Percentiles rank a stretch among this genome's conserved stretches.
Conservation (phyloP, 192 early-diverging fungal species). For the Linnemannia schmuckeri region DNA sequence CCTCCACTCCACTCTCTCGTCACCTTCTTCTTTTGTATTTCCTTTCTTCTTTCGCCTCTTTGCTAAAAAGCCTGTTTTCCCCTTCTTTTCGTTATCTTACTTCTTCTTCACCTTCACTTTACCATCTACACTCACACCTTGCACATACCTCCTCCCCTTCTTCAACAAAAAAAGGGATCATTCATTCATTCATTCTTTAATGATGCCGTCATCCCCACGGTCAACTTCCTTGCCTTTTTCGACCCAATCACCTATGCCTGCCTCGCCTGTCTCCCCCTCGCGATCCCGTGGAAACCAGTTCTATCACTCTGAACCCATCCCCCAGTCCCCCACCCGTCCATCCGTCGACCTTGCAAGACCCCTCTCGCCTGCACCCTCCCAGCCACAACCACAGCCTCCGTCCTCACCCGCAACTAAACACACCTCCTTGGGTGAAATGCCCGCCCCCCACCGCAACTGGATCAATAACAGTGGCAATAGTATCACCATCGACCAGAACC, state of each 20-base stretch:
- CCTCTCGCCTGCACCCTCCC: not conserved
- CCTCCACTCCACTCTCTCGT: too few relatives aligned
- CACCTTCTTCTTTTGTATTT: too few relatives aligned
- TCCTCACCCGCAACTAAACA: slow-evolving; percentile 5
- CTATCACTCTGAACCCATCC: slow-evolving; percentile 44
- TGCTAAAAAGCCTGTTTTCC: too few relatives aligned
- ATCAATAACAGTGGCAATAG: not conserved
- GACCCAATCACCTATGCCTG: not conserved
- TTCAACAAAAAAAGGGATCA: not conserved
- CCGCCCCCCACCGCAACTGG: not conserved
- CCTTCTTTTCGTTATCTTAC: too few relatives aligned
- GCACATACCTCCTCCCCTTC: not conserved
- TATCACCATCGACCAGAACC: slow-evolving; percentile 5
- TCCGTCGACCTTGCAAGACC: not conserved
- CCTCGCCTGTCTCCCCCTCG: not conserved
- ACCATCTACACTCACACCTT: too few relatives aligned
- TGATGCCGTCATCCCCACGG: slow-evolving; percentile 5
- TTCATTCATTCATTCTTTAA: not conserved
- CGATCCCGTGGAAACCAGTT: slow-evolving; percentile 6
- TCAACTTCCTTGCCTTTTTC: not conserved
- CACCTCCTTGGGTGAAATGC: not conserved
- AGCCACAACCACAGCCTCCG: slow-evolving; percentile 7
- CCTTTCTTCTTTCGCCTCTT: too few relatives aligned
- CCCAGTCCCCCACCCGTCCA: slow-evolving; percentile 18
- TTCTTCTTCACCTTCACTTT: too few relatives aligned